A percentile compares a stretch with the other conserved stretches of the same genome.
Conservation (phyloP, 2,329 filamentous ascomycete species). For the Escovopsis sp. region DNA sequence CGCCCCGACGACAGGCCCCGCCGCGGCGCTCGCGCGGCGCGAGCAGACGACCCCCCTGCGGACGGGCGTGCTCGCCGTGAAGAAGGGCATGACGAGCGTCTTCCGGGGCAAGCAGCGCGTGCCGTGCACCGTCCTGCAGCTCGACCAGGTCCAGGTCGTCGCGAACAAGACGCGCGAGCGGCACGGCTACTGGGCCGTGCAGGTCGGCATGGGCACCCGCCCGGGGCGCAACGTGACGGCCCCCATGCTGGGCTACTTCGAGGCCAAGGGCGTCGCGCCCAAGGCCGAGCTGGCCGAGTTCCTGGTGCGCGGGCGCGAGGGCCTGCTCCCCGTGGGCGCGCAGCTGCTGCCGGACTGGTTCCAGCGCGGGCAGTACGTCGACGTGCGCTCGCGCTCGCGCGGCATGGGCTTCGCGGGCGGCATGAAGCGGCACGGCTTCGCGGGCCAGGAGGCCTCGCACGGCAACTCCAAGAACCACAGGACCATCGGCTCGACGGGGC, state of each 20-base stretch:
- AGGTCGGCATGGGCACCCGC: constrained; percentile 67
- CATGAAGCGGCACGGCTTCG: constrained; percentile 92
- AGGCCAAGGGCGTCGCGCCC: constrained; percentile 63
- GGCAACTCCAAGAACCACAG: constrained; percentile 92
- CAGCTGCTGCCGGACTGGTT: constrained; percentile 82
- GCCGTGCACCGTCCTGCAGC: constrained; percentile 81
- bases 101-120: constrained; percentile 67
- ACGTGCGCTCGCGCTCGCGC: constrained; percentile 62
- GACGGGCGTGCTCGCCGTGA: constrained; percentile 70
- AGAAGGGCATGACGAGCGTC: constrained; percentile 91
- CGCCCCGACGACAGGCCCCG: constrained; percentile 38
- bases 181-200: constrained; percentile 90
- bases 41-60: constrained; percentile 48
- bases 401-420: constrained; percentile 93
- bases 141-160: constrained; percentile 83
- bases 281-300: constrained; percentile 82
- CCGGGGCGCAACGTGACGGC: constrained; percentile 62
- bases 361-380: constrained; percentile 75
- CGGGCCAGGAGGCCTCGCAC: constrained; percentile 80
- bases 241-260: constrained; percentile 77
- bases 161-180: constrained; percentile 65
- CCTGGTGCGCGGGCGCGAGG: constrained; percentile 57
- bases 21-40: constrained; percentile 43
- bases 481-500: constrained; percentile 78
- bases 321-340: constrained; percentile 61